Percentiles rank a stretch among this genome's conserved stretches.
Evolutionary conservation across 1,139 yeast species (phyloP).

Genomic region (Suhomyces bolitotheri): DNA sequence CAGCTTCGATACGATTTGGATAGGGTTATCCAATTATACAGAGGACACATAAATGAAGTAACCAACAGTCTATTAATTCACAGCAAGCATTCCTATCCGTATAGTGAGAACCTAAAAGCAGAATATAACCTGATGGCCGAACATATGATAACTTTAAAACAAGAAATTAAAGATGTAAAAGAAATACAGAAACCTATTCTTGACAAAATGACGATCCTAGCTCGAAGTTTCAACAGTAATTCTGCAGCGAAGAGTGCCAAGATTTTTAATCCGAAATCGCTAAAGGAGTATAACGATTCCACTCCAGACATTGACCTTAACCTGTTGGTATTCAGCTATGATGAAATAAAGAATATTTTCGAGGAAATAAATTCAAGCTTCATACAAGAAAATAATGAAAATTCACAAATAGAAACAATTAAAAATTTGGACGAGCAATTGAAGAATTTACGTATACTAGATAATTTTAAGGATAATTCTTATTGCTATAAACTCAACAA

Average conservation of each 20-base stretch:
- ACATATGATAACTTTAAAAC: constrained; percentile 20
- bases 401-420: constrained; percentile 5
- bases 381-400: constrained; percentile 2
- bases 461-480: constrained; percentile 24
- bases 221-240: constrained; percentile 26
- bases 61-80: constrained; percentile 22
- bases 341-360: constrained; percentile 25
- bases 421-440: constrained; percentile 30
- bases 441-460: constrained; percentile 24
- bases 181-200: constrained; percentile 39
- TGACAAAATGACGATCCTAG: constrained; percentile 33
- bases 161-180: constrained; percentile 29
- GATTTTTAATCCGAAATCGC: constrained; percentile 11
- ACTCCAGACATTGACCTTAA: constrained; percentile 18
- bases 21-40: constrained; percentile 27
- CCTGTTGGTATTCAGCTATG: constrained; percentile 23
- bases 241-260: constrained; percentile 11
- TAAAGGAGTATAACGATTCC: constrained; percentile 12
- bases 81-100: constrained; percentile 19
- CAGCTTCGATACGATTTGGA: constrained; percentile 32
- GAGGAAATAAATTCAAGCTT: constrained; percentile 16
- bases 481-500: constrained; percentile 19
- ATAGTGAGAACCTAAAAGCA: constrained; percentile 22
- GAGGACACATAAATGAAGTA: constrained; percentile 27
- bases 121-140: constrained; percentile 24